Base-by-base conservation (phyloP, 2,329 filamentous ascomycete species). In the Alternaria sp. region DNA sequence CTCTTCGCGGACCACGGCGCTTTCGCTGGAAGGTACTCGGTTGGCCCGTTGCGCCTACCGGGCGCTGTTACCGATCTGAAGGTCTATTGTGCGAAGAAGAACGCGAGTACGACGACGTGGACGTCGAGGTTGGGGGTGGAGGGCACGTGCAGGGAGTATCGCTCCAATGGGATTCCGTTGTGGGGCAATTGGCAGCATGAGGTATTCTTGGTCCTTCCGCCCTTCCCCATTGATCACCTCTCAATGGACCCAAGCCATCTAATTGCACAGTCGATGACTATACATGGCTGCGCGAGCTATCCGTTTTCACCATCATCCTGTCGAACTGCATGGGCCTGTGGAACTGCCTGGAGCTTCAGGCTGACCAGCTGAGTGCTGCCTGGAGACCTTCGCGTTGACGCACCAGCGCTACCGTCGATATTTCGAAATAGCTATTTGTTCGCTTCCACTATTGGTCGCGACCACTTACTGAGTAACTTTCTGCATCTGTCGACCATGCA, bases 341-440 rank as follows among this genome's bases (percentile, higher is more conserved):
- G 11, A 12, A 36, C 44, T 41, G 54, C 56, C 52, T 44, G 20
- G 44, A 55, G 48, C 36, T 55, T 59, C 51, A 60, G 60, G 70
- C 71, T 74, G 69, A 73, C 67, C 61, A 68, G 68, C 70, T 70
- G 66, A 72, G 58, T 62, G 60, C 53, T 61, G 58, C 63, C 59
- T 64, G 57, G 56, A 38, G 22, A 49, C 36, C 53, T 64, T 52
- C 57, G 49, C 42, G 24, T 55, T 28, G 47, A 59, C 54, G 36
- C 47, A 60, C 46, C 30, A 38, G 32, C 54, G 51, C 51, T 47
- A 43, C 48, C 48, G 41, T 51, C 43, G 47, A 48, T 24, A 55
- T 48, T 52, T 55, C 41, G 38, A 39, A 36, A 34, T 22, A 51
- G 44, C 11, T 42, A 9, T 46, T 28, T 26, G 30, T 56, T n/a